These are phyloP conservation scores for Trichophyton verrucosum DNA, from an alignment of 2,329 filamentous ascomycete genomes.

Conservation along the genomic window DNA sequence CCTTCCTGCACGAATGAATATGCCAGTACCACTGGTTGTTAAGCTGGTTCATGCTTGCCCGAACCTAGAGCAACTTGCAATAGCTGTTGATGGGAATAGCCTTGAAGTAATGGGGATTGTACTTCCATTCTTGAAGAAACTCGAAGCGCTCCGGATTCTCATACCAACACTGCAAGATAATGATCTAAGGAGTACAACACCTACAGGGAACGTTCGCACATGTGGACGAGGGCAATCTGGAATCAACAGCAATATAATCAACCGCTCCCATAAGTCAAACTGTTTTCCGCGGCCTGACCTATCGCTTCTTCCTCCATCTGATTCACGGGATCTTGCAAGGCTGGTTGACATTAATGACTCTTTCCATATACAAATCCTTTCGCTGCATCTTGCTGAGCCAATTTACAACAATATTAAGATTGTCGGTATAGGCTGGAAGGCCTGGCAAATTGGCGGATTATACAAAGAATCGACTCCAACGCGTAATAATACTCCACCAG, in stretches of 20 bases:
- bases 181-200: constrained; percentile 1
- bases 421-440: constrained; percentile 29
- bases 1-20: constrained; percentile 43
- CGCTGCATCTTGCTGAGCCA: constrained; percentile 22
- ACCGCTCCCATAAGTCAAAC: neutral
- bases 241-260: neutral
- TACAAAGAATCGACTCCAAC: constrained; percentile 21
- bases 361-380: constrained; percentile 22
- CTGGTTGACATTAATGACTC: constrained; percentile 29
- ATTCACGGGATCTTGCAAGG: constrained; percentile 21
- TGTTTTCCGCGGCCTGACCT: neutral
- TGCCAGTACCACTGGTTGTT: constrained; percentile 38
- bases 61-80: constrained; percentile 46
- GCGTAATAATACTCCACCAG: neutral
- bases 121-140: constrained; percentile 30
- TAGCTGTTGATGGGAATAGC: constrained; percentile 35
- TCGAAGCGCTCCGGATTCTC: constrained; percentile 31
- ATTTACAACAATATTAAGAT: constrained; percentile 24
- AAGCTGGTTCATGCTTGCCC: constrained; percentile 44
- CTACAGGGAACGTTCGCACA: neutral
- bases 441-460: constrained; percentile 26
- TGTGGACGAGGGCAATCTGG: neutral
- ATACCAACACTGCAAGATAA: constrained; percentile 19
- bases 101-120: constrained; percentile 29
- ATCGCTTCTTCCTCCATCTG: neutral